Evolutionary conservation across 306 rosid genomes (phyloP).

Genomic region (Fragaria nilgerrensis): DNA sequence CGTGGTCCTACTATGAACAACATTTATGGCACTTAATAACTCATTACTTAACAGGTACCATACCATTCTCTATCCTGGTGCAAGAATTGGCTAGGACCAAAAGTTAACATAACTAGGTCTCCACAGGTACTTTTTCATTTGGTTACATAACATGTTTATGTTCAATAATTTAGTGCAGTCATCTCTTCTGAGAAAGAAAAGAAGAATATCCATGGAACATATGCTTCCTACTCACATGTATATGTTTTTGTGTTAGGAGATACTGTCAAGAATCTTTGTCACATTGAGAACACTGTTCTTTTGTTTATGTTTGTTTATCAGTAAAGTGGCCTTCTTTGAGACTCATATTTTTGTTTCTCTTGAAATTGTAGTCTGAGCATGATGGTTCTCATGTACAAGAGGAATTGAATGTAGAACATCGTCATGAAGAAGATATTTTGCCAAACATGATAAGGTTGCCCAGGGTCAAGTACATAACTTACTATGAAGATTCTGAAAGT

Average conservation of each 20-base stretch:
- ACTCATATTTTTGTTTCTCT: slow-evolving; percentile 17
- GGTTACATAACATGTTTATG: not conserved
- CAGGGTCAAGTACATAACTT: slow-evolving; percentile 80
- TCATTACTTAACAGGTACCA: slow-evolving; percentile 63
- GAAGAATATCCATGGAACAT: not conserved
- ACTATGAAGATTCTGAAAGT: slow-evolving; percentile 87
- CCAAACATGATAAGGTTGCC: slow-evolving; percentile 78
- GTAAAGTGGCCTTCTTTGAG: slow-evolving; percentile 6
- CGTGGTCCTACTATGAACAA: slow-evolving; percentile 22
- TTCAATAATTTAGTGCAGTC: slow-evolving; percentile 1
- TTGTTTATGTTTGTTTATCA: not conserved
- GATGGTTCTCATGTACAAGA: slow-evolving; percentile 89
- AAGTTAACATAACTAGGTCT: slow-evolving; percentile 91
- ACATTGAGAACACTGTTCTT: not conserved
- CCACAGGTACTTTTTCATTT: slow-evolving; percentile 71
- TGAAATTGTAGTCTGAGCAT: slow-evolving; percentile 70
- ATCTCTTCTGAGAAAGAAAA: not conserved
- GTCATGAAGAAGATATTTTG: slow-evolving; percentile 58
- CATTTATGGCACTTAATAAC: slow-evolving; percentile 13
- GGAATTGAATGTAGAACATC: slow-evolving; percentile 75
- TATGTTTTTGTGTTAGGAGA: not conserved
- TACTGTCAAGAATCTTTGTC: not conserved
- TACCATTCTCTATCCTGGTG: slow-evolving; percentile 94
- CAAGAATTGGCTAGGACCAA: slow-evolving; percentile 95
- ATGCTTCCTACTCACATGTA: not conserved